A percentile compares a stretch with the other conserved stretches of the same genome.
phyloP scores from a whole-genome alignment of 2,329 filamentous ascomycete species.

The Metarhizium humberi region DNA sequence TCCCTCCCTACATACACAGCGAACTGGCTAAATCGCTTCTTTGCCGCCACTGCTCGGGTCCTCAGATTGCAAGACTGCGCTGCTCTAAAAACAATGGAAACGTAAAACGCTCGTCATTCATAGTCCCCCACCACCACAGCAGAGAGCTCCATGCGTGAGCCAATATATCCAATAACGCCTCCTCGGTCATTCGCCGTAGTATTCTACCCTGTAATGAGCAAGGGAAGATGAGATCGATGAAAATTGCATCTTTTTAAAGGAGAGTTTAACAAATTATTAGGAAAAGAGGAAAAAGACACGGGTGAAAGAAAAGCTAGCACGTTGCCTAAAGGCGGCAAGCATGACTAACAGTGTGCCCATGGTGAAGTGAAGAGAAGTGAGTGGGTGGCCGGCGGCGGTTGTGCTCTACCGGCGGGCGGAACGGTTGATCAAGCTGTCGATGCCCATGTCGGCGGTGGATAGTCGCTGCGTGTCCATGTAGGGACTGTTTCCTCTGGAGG shows the following conservation, averaged over 20 bases:
- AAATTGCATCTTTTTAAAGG: neutral
- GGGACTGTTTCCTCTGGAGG: constrained; percentile 28
- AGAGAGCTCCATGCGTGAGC: neutral
- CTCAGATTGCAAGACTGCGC: neutral
- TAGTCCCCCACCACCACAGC: constrained; percentile 1
- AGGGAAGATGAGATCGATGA: neutral
- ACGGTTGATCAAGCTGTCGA: constrained; percentile 49
- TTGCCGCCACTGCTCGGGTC: neutral
- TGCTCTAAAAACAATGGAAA: constrained; percentile 4
- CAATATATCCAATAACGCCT: neutral
- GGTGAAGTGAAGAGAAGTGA: neutral
- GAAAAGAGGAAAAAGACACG: neutral
- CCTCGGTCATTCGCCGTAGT: neutral
- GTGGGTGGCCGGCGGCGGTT: neutral
- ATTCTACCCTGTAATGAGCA: neutral
- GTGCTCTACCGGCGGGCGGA: constrained; percentile 21
- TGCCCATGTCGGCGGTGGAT: constrained; percentile 51
- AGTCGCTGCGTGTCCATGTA: constrained; percentile 39
- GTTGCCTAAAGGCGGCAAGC: neutral
- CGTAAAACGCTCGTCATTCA: constrained; percentile 11
- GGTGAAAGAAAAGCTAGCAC: neutral
- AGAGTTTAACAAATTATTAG: neutral
- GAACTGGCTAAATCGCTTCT: neutral
- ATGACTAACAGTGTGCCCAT: neutral
- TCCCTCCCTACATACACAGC: neutral